Evolutionary conservation across 1,139 yeast species (phyloP).

Genomic region (Zygoascus sp.): DNA sequence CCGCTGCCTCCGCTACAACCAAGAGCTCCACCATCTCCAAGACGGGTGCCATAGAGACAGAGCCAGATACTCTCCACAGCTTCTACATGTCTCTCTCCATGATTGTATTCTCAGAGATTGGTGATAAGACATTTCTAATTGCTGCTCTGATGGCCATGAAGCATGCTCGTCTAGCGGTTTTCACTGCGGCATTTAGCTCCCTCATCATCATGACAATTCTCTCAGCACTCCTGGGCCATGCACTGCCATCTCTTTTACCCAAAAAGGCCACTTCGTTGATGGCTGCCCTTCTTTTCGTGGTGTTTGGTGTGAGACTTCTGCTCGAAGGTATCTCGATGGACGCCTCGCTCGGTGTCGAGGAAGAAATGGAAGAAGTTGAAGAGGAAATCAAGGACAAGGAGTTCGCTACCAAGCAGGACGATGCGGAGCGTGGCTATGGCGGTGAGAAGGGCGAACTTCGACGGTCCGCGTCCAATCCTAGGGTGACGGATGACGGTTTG

Average conservation of each 20-base stretch:
- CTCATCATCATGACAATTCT: conserved; percentile 84
- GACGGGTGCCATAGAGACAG: neutral
- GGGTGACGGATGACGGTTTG: conserved; percentile 32
- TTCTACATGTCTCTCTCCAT: conserved; percentile 44
- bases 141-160: conserved; percentile 99
- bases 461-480: conserved; percentile 30
- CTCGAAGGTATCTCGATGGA: conserved; percentile 83
- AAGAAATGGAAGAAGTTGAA: conserved; percentile 94
- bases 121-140: conserved; percentile 93
- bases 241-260: conserved; percentile 79
- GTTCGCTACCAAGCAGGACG: conserved; percentile 47
- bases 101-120: conserved; percentile 92
- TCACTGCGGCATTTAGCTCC: conserved; percentile 83
- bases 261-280: conserved; percentile 72
- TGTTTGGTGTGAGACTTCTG: conserved; percentile 75
- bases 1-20: neutral
- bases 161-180: conserved; percentile 74
- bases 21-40: neutral
- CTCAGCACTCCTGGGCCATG: conserved; percentile 88
- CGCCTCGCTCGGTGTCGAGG: conserved; percentile 79
- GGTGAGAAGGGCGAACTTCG: conserved; percentile 25
- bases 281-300: conserved; percentile 75
- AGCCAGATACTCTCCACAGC: conserved; percentile 24
- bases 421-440: conserved; percentile 56
- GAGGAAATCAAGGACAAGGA: conserved; percentile 76